Percentiles rank a stretch among this genome's conserved stretches.
These are phyloP conservation scores for Amanita muscaria DNA, from an alignment of 768 basidiomycete genomes.

Conservation along the genomic window DNA sequence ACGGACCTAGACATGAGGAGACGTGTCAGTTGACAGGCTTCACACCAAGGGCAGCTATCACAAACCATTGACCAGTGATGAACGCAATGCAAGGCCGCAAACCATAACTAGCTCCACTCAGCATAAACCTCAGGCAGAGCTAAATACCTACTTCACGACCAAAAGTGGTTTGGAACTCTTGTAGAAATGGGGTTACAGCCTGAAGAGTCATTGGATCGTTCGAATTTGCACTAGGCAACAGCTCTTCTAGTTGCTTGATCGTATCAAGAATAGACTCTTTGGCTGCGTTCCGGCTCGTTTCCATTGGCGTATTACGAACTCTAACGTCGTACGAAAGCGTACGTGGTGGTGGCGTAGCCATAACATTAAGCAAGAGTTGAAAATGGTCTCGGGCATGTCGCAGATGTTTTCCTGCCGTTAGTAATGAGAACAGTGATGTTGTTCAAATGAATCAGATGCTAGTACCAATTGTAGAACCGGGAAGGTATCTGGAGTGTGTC, in stretches of 20 bases:
- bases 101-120: constrained; percentile 86
- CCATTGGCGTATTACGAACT: constrained; percentile 78
- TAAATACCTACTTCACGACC: constrained; percentile 59
- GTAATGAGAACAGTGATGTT: constrained; percentile 1
- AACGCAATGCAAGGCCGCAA: constrained; percentile 75
- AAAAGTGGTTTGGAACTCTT: constrained; percentile 70
- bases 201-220: constrained; percentile 61
- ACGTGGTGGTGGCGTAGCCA: constrained; percentile 36
- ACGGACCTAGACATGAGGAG: constrained; percentile 43
- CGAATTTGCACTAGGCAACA: constrained; percentile 40
- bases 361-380: constrained; percentile 50
- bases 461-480: constrained; percentile 83
- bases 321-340: constrained; percentile 70
- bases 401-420: constrained; percentile 64
- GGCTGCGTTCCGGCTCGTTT: constrained; percentile 54
- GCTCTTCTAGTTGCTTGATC: constrained; percentile 45
- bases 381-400: constrained; percentile 85
- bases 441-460: constrained; percentile 2
- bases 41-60: neutral
- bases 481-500: constrained; percentile 60
- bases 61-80: constrained; percentile 89
- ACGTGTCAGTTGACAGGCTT: neutral
- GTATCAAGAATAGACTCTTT: constrained; percentile 44
- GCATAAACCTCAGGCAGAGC: too few species aligned
- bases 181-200: constrained; percentile 72